Conservation (phyloP, 106 monocot genomes). For the Triglochin maritima region DNA sequence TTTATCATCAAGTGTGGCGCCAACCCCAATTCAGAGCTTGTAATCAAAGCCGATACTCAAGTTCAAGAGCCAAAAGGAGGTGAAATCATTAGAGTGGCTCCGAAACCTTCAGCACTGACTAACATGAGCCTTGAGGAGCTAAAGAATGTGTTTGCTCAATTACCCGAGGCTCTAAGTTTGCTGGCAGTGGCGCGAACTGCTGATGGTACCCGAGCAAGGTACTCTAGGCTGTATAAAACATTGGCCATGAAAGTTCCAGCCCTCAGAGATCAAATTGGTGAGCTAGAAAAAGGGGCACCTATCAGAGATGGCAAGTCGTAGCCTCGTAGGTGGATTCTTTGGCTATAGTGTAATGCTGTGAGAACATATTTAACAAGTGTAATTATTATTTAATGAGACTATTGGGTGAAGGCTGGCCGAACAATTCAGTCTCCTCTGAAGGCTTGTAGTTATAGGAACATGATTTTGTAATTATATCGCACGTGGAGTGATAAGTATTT, state of each 20-base stretch:
- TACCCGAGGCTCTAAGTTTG: slow-evolving; percentile 80
- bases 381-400: neutral
- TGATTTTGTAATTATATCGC: no score
- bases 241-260: slow-evolving; percentile 89
- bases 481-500: no score
- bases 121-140: slow-evolving; percentile 88
- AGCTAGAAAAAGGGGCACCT: slow-evolving; percentile 54
- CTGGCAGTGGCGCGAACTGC: slow-evolving; percentile 83
- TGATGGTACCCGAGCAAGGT: slow-evolving; percentile 86
- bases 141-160: slow-evolving; percentile 54
- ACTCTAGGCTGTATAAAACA: slow-evolving; percentile 81
- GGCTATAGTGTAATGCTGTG: no score
- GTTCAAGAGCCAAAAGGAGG: slow-evolving; percentile 76
- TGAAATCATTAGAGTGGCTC: slow-evolving; percentile 73
- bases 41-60: slow-evolving; percentile 75
- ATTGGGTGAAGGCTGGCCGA: neutral
- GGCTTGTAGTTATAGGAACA: neutral
- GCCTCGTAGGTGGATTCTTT: neutral
- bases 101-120: slow-evolving; percentile 53
- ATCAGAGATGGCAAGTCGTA: slow-evolving; percentile 41
- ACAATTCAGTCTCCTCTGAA: neutral
- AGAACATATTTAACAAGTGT: neutral
- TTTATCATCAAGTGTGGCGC: slow-evolving; percentile 98
- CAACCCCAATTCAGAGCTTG: slow-evolving; percentile 69
- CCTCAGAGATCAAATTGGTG: slow-evolving; percentile 56